Evolutionary conservation across 108 stramenopile species (phyloP), one percentile per base, ranked within the genome.

Genomic region (Stephanodiscus minutulus): DNA sequence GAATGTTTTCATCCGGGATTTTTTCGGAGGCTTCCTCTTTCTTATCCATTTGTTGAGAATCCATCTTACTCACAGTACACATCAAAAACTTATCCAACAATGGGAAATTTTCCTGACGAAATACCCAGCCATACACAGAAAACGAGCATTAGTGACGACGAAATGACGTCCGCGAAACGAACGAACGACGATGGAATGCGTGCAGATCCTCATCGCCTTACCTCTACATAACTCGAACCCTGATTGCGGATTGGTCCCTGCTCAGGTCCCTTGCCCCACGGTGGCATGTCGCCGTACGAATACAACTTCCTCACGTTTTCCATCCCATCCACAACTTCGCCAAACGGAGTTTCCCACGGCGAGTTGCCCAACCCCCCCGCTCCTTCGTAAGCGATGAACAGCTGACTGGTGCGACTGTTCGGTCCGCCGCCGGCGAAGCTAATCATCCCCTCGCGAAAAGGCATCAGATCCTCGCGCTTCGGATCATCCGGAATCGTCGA

Each of bases 261-360:
- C 47, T 76, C 4, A 36, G 79, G 79, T n/a, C 79, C 79, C 17
- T 76, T 75, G 13, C 79, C 79, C 76, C 72, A 73, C 5, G 90
- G 88, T 39, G 85, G 85, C 86, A 91, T 91, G 61, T 95, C 94
- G 0, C 94, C 94, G 77, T 92, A 92, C 41, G 48, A 53, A 64
- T 92, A 86, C 61, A 91, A 88, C 9, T 89, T 77, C 52, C 78
- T 10, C 28, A 87, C 79, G 58, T 79, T 76, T 9, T 88, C 87
- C 74, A 87, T 82, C 10, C 89, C 91, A 54, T 83, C 74, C 29
- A 78, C 72, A 11, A 90, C 86, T 61, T 83, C 63, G 17, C 90
- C 94, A 68, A 95, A 87, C 0, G 94, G 94, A 13, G 94, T 95
- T 66, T 95, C 94, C 91, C 89, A 90, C 12, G 73, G 67, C 27